Conservation (phyloP, 768 basidiomycete species). For the Mycena crocata region DNA sequence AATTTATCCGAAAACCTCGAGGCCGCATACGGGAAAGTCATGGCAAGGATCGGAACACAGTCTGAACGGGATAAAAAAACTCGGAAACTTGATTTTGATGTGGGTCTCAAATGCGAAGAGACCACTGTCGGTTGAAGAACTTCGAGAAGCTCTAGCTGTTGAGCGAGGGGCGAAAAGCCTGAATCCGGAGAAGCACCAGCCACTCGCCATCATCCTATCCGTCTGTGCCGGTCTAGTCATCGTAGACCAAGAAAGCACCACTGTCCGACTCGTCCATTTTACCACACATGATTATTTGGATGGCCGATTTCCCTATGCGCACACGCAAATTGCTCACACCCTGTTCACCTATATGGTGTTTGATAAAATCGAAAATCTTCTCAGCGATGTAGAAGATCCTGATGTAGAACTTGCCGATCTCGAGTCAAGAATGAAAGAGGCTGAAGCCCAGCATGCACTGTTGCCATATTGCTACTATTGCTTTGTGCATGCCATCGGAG, state of each 20-base stretch:
- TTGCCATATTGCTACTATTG: neutral
- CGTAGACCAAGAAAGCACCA: neutral
- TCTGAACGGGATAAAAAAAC: neutral
- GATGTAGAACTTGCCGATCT: too few species aligned
- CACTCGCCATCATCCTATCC: neutral
- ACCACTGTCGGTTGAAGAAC: neutral
- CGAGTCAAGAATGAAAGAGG: too few species aligned
- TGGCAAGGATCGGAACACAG: conserved; percentile 2
- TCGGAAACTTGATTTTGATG: neutral
- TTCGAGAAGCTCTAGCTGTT: neutral
- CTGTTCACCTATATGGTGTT: conserved; percentile 6
- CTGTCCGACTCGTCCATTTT: conserved; percentile 13
- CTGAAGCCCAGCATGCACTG: too few species aligned
- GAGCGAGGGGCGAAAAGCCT: neutral
- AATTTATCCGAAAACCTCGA: neutral
- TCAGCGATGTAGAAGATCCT: neutral
- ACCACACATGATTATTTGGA: conserved; percentile 6
- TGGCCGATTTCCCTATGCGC: neutral
- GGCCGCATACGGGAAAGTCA: neutral
- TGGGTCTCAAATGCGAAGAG: conserved; percentile 7
- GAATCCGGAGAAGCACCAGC: neutral
- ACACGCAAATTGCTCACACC: neutral
- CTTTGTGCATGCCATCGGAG: neutral
- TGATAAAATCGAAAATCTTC: neutral
- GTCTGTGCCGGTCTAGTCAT: neutral